Evolutionary conservation across 495 filamentous ascomycete genomes (phyloP), one percentile per base, ranked within the genome.

Genomic region (Aspergillus taichungensis): DNA sequence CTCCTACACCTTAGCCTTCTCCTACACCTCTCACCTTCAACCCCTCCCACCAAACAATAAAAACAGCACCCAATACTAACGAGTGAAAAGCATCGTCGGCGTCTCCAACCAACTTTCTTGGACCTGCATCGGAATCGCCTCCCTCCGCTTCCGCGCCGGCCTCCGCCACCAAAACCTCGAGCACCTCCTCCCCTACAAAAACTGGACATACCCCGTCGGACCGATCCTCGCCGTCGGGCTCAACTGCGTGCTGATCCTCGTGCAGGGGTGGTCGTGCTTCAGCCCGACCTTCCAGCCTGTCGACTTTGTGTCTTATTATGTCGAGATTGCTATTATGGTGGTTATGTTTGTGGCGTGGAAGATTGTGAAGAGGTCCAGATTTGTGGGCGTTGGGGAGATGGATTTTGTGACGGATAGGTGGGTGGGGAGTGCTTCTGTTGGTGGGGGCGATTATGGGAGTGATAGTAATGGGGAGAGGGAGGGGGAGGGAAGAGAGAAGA

Each of bases 31-130:
- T n/a, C n/a, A n/a, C n/a, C n/a, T n/a, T n/a, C n/a, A n/a, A n/a
- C n/a, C n/a, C 11, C 12, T 30, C 30, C 30, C 12, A 8, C 5
- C 9, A 46, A 32, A 4, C 24, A 3, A 28, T 14, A 35, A 30
- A 10, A 28, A 18, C 11, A 28, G 12, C 11, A 29, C 7, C 9
- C 6, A 38, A 30, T 38, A 46, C 6, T 55, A 53, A 55, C 47
- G 34, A 13, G 49, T 43, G 40, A 36, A 48, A 53, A 69, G 55
- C 38, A 70, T 82, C 42, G 78, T 81, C 34, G 78, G 77, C 9
- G 78, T 82, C 9, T 80, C 77, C 0, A 82, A 81, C 50, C 78
- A 81, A 57, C 59, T 82, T 5, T 75, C 74, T 31, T 82, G 78
- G 78, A 69, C 76, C 47, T 68, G 69, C 42, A 82, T 82, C 45